Conservation (phyloP, 1,284 basidiomycete species). For the Blastosporella zonata region DNA sequence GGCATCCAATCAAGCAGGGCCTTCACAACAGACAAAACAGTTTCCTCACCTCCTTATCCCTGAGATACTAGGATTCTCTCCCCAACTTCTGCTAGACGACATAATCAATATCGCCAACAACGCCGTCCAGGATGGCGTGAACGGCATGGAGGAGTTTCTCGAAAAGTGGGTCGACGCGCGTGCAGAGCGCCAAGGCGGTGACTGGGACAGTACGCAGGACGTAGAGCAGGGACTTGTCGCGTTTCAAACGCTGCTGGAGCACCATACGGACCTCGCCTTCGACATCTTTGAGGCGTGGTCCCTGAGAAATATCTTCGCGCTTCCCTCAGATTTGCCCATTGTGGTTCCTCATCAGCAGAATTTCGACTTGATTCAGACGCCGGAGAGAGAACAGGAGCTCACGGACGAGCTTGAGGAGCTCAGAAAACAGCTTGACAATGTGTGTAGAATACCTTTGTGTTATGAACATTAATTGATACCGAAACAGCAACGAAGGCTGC, state of each 20-base stretch:
- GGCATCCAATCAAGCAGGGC: constrained; percentile 6
- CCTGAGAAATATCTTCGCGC: constrained; percentile 70
- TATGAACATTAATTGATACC: background rate
- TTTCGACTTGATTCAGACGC: constrained; percentile 16
- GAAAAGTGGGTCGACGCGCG: constrained; percentile 66
- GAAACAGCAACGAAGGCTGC: constrained; percentile 61
- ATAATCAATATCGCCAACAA: constrained; percentile 68
- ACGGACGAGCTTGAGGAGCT: constrained; percentile 33
- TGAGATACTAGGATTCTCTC: constrained; percentile 64
- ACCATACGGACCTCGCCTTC: constrained; percentile 76
- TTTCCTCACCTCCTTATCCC: constrained; percentile 54
- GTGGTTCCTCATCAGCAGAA: constrained; percentile 47
- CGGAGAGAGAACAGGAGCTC: constrained; percentile 31
- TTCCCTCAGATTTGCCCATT: constrained; percentile 60
- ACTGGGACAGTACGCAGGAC: constrained; percentile 63
- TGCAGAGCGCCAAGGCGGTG: constrained; percentile 33
- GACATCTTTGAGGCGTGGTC: constrained; percentile 82
- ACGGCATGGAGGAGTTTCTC: constrained; percentile 72
- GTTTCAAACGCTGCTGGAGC: constrained; percentile 74
- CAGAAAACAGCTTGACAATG: constrained; percentile 50
- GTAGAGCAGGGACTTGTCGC: constrained; percentile 72
- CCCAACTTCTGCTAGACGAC: constrained; percentile 67
- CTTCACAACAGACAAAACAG: constrained; percentile 7
- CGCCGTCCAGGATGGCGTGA: constrained; percentile 64
- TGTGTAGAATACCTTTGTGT: constrained; percentile 32